Evolutionary conservation across 163 green algal species (phyloP).

Genomic region (Chlorella variabilis): DNA sequence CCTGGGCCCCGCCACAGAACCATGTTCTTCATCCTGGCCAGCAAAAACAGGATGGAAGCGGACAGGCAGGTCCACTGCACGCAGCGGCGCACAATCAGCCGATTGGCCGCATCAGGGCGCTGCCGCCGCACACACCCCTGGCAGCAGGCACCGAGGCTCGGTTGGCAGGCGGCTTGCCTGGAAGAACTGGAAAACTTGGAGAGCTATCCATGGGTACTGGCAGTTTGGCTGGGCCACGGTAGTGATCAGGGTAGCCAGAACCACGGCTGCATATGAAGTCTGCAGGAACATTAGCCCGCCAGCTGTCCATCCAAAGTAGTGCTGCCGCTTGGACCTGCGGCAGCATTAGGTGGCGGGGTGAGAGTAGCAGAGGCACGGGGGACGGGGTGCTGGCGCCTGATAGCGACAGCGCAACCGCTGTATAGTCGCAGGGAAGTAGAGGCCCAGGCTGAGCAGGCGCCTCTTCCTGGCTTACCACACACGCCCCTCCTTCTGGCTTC

Average conservation of each 20-base stretch:
- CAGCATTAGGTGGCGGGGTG: not conserved
- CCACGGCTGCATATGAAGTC: not conserved
- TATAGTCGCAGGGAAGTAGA: too few species aligned
- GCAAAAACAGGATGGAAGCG: slow-evolving; percentile 1
- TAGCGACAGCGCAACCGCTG: too few species aligned
- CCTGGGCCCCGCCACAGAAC: not conserved
- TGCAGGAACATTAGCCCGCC: not conserved
- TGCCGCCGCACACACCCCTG: too few species aligned
- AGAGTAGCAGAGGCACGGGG: not conserved
- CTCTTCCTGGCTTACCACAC: slow-evolving; percentile 15
- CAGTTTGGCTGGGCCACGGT: not conserved
- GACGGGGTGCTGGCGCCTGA: too few species aligned
- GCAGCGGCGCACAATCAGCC: not conserved
- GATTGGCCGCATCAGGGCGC: too few species aligned
- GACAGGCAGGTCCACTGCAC: slow-evolving; percentile 15
- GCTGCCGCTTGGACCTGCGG: slow-evolving; percentile 8
- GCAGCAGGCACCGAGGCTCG: too few species aligned
- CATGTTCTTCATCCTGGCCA: slow-evolving; percentile 22
- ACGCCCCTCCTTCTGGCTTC: not conserved
- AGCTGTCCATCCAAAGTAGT: slow-evolving; percentile 5
- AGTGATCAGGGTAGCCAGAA: not conserved
- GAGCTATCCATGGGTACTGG: not conserved
- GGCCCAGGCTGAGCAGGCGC: too few species aligned
- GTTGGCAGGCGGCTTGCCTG: slow-evolving; percentile 3
- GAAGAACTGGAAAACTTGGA: not conserved